phyloP scores from a whole-genome alignment of 768 basidiomycete species.

The Suillus variegatus region DNA sequence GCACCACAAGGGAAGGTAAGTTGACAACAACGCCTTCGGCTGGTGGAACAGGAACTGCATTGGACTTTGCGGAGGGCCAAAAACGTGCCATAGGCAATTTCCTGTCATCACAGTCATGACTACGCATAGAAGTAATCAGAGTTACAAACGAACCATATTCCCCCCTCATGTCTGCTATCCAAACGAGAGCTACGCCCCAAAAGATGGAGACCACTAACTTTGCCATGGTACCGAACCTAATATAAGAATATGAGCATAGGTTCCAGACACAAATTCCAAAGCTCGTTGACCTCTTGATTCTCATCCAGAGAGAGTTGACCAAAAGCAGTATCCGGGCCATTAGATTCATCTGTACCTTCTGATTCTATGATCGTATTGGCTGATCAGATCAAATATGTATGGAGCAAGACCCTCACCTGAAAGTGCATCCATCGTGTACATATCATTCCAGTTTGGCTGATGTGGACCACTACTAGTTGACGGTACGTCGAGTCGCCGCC shows the following conservation, averaged over 20 bases:
- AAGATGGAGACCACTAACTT: slow-evolving; percentile 73
- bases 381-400: slow-evolving; percentile 19
- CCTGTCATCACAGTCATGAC: slow-evolving; percentile 39
- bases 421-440: slow-evolving; percentile 57
- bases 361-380: slow-evolving; percentile 30
- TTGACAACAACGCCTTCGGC: slow-evolving; percentile 47
- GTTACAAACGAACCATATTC: slow-evolving; percentile 54
- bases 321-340: slow-evolving; percentile 55
- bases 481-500: slow-evolving; percentile 43
- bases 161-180: slow-evolving; percentile 68
- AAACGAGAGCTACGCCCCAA: slow-evolving; percentile 66
- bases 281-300: slow-evolving; percentile 62
- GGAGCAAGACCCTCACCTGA: slow-evolving; percentile 27
- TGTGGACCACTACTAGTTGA: slow-evolving; percentile 13
- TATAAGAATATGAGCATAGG: slow-evolving; percentile 4
- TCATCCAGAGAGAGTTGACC: slow-evolving; percentile 77
- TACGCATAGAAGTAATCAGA: slow-evolving; percentile 13
- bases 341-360: slow-evolving; percentile 39
- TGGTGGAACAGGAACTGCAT: slow-evolving; percentile 36
- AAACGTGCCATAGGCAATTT: slow-evolving; percentile 73
- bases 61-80: slow-evolving; percentile 62
- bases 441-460: slow-evolving; percentile 54
- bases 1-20: slow-evolving; percentile 62
- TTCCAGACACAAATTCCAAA: background rate
- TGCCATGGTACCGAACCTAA: slow-evolving; percentile 84